These are phyloP conservation scores for Penicillium griseofulvum DNA, from an alignment of 2,329 filamentous ascomycete species.

Conservation along the genomic window DNA sequence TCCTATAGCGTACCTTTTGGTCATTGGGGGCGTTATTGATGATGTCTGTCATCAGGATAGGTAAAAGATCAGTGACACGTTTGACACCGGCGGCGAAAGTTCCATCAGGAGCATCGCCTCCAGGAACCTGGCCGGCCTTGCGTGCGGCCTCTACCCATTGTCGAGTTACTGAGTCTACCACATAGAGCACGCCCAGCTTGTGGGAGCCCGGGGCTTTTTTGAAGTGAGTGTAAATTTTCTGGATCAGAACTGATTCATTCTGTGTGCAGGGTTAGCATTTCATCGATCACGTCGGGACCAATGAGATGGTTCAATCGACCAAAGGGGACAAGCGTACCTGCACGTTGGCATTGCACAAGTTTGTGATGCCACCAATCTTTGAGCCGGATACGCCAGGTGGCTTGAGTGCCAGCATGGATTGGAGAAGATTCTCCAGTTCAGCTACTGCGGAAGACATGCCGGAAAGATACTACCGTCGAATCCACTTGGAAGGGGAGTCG, in stretches of 20 bases:
- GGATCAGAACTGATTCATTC: conserved; percentile 92
- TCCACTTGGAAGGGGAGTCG: background rate
- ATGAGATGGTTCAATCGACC: background rate
- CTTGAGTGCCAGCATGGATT: conserved; percentile 87
- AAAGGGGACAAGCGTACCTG: conserved; percentile 61
- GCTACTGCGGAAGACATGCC: conserved; percentile 78
- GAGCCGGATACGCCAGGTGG: conserved; percentile 91
- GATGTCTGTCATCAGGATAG: conserved; percentile 93
- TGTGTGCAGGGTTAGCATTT: conserved; percentile 45
- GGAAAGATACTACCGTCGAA: conserved; percentile 20
- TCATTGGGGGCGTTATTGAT: conserved; percentile 81
- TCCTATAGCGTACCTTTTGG: conserved; percentile 83
- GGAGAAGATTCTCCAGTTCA: conserved; percentile 85
- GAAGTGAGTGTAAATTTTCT: conserved; percentile 96
- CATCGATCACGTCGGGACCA: conserved; percentile 1
- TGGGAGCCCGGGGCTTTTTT: conserved; percentile 91
- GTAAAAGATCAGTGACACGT: conserved; percentile 93
- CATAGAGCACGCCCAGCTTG: conserved; percentile 98
- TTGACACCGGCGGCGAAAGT: conserved; percentile 93
- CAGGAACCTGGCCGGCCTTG: conserved; percentile 75
- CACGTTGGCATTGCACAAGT: conserved; percentile 82
- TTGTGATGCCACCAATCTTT: conserved; percentile 83
- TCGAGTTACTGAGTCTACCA: conserved; percentile 99
- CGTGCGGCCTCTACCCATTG: conserved; percentile 98
- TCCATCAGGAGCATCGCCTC: conserved; percentile 78